Evolutionary conservation across 495 filamentous ascomycete genomes (phyloP).

Genomic region (Aspergillus steynii): DNA sequence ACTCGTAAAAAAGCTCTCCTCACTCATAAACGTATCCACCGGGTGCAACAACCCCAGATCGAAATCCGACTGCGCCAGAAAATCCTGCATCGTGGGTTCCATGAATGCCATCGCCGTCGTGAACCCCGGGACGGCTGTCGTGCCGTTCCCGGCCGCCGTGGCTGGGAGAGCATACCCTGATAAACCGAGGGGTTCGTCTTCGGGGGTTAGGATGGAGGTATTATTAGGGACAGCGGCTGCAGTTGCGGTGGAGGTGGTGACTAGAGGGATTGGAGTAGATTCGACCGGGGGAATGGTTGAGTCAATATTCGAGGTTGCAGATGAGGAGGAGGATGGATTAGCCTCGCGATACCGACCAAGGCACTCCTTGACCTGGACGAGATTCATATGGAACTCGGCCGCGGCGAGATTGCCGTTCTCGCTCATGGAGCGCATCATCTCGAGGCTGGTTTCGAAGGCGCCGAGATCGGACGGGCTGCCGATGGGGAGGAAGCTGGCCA

Average conservation of each 20-base stretch:
- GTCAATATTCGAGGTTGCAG: neutral
- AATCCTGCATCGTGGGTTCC: slow-evolving; percentile 49
- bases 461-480: slow-evolving; percentile 37
- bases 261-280: neutral
- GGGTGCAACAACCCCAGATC: slow-evolving; percentile 42
- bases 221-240: too few species aligned
- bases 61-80: slow-evolving; percentile 46
- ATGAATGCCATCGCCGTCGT: slow-evolving; percentile 48
- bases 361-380: slow-evolving; percentile 38
- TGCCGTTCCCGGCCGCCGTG: slow-evolving; percentile 6
- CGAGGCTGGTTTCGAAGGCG: slow-evolving; percentile 41
- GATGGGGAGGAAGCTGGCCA: slow-evolving; percentile 44
- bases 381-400: slow-evolving; percentile 40
- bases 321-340: neutral
- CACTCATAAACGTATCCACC: slow-evolving; percentile 43
- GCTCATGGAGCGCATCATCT: slow-evolving; percentile 41
- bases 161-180: slow-evolving; percentile 6
- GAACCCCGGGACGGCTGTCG: slow-evolving; percentile 26
- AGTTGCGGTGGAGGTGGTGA: neutral
- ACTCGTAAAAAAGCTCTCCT: slow-evolving; percentile 42
- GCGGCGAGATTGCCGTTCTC: slow-evolving; percentile 46
- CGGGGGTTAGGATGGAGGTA: neutral
- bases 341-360: slow-evolving; percentile 27
- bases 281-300: neutral
- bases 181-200: neutral